Evolutionary conservation across 2,329 filamentous ascomycete species (phyloP), one percentile per base, ranked within the genome.

Genomic region (Aureobasidium sp.): DNA sequence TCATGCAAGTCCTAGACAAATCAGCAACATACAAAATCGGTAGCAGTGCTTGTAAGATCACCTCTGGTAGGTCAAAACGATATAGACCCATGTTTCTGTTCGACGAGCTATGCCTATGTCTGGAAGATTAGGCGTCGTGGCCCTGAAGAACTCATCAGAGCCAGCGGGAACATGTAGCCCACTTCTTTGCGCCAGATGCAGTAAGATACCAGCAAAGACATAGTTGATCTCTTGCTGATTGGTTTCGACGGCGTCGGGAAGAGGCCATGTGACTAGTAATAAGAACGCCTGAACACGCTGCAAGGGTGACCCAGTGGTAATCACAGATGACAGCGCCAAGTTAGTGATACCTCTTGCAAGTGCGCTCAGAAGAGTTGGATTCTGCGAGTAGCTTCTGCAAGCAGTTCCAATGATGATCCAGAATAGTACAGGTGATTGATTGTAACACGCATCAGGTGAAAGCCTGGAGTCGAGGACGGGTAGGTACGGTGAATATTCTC

Each of bases 111-210:
- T 36, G 21, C 53, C 41, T 13, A 57, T 45, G 41, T 57, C 53
- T 8, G 41, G 53, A 2, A 57, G 53, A 45, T 45, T 57, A 8
- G 53, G 53, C 29, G 21, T 47, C 32, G 29, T 57, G 30, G 53
- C 53, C 10, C 53, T 45, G 41, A 57, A 57, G 32, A 57, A 57
- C 21, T 57, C 53, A 10, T 57, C 53, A 41, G 53, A 57, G 13
- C 53, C 53, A 11, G 41, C 30, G 6, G 53, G 53, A 9, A 57
- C 53, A 47, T 57, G 53, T 47, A 57, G 32, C 13, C 53, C 53
- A 37, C 41, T 42, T 29, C 53, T 45, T 36, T 45, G 53, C 42
- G 53, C 53, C 11, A 57, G 30, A n/a, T 45, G 39, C 21, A 57
- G 25, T 14, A 57, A 6, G 2, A 57, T 29, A 36, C 53, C 53